Evolutionary conservation across 179 eudicot species (phyloP).

Genomic region (Carnegiea gigantea): DNA sequence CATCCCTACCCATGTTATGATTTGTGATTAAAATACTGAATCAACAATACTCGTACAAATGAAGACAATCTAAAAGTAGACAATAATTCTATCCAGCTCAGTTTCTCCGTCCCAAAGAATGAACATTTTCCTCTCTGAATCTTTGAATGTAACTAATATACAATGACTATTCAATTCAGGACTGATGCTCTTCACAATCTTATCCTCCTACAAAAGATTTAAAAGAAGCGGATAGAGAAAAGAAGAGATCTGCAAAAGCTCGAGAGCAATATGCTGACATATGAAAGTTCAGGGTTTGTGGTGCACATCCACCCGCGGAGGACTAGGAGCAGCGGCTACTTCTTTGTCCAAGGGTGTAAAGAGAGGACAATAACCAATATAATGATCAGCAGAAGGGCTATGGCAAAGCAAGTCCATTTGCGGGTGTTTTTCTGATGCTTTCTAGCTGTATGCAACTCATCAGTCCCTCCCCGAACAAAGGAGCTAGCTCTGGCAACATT

Average conservation of each 20-base stretch:
- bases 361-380: slow-evolving; percentile 53
- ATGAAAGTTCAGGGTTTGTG: not conserved
- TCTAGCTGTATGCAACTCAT: slow-evolving; percentile 54
- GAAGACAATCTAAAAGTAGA: not conserved
- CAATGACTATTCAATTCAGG: not conserved
- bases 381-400: slow-evolving; percentile 56
- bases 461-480: slow-evolving; percentile 37
- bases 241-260: not conserved
- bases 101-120: not conserved
- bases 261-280: not conserved
- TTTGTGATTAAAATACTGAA: not conserved
- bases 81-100: not conserved
- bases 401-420: slow-evolving; percentile 73
- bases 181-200: not conserved
- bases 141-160: not conserved
- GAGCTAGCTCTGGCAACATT: slow-evolving; percentile 71
- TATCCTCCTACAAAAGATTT: not conserved
- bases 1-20: too few relatives aligned
- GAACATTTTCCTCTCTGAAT: not conserved
- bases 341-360: slow-evolving; percentile 49
- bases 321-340: not conserved
- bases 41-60: not conserved
- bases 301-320: not conserved
- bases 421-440: slow-evolving; percentile 70
- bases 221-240: not conserved